phyloP scores from a whole-genome alignment of 306 rosid genomes.

The Inga laurina region DNA sequence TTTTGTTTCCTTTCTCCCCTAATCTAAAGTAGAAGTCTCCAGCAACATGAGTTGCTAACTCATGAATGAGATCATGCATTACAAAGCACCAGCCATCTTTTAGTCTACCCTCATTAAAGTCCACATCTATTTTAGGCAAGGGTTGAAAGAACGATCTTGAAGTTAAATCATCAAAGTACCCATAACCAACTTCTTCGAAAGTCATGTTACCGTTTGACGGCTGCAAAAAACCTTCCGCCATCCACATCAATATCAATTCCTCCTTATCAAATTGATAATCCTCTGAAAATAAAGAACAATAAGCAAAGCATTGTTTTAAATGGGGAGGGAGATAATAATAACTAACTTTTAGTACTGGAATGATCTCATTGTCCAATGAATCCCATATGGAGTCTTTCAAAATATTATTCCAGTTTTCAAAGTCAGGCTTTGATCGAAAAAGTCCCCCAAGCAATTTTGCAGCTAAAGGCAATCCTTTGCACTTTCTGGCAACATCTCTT shows the following conservation, averaged over 20 bases:
- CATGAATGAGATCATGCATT: not conserved
- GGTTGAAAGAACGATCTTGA: slow-evolving; percentile 10
- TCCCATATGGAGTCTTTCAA: not conserved
- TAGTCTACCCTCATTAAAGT: not conserved
- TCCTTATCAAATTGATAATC: not conserved
- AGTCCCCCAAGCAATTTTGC: slow-evolving; percentile 26
- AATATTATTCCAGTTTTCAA: not conserved
- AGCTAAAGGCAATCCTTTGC: slow-evolving; percentile 18
- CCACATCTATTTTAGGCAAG: too few species aligned
- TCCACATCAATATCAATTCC: not conserved
- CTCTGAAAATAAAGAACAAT: not conserved
- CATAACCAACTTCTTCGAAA: not conserved
- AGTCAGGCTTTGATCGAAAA: not conserved
- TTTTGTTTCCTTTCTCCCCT: not conserved
- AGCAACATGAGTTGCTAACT: not conserved
- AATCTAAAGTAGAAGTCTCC: slow-evolving; percentile 3
- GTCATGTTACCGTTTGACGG: not conserved
- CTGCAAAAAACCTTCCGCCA: not conserved
- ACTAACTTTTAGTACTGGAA: not conserved
- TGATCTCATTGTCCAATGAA: not conserved
- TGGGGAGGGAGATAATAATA: not conserved
- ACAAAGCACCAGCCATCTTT: not conserved
- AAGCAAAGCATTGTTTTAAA: slow-evolving; percentile 27
- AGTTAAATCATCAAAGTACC: not conserved
- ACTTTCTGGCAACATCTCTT: not conserved